A percentile compares a stretch with the other conserved stretches of the same genome.
Evolutionary conservation across 2,329 filamentous ascomycete species (phyloP).

Genomic region (Fusarium piperis): DNA sequence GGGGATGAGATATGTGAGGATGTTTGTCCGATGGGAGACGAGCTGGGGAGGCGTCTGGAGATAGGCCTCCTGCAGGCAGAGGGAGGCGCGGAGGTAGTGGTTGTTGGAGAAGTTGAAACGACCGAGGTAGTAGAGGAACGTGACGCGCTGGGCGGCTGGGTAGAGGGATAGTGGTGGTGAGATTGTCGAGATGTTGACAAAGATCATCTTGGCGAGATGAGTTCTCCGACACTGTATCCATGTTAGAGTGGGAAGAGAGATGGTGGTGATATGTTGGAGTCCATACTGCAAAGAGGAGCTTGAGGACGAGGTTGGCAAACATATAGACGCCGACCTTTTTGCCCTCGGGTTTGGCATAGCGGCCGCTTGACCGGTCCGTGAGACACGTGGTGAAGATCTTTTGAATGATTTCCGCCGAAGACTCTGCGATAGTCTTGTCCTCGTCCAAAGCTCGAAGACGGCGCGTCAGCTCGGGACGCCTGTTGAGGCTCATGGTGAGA

Average conservation of each 20-base stretch:
- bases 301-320: constrained; percentile 90
- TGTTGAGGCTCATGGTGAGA: constrained; percentile 85
- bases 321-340: constrained; percentile 90
- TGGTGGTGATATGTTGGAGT: background rate
- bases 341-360: constrained; percentile 77
- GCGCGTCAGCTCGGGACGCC: constrained; percentile 78
- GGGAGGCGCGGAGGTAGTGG: constrained; percentile 80
- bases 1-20: constrained; percentile 85
- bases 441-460: constrained; percentile 71
- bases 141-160: constrained; percentile 86
- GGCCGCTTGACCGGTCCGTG: constrained; percentile 77
- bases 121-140: constrained; percentile 93
- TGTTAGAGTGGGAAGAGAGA: background rate
- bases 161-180: constrained; percentile 85
- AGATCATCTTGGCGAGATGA: constrained; percentile 85
- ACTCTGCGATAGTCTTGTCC: constrained; percentile 81
- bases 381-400: constrained; percentile 92
- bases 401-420: constrained; percentile 87
- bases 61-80: constrained; percentile 83
- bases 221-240: constrained; percentile 76
- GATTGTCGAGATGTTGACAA: constrained; percentile 85
- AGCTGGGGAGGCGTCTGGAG: constrained; percentile 70
- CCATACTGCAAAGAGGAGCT: constrained; percentile 82
- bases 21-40: constrained; percentile 77
- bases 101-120: constrained; percentile 88